These are phyloP conservation scores for thale cress (Arabidopsis thaliana) DNA, from an alignment of 345 rosid species.

Conservation along the genomic window TAIR10.1 NC_003071.7:671001-671500, in stretches of 20 bases:
- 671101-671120: slow-evolving; percentile 77
- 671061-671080: slow-evolving; percentile 73
- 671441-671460: not conserved
- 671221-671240: slow-evolving; percentile 88
- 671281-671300: not conserved
- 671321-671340: not conserved
- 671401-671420: slow-evolving; percentile 53
- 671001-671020: too few relatives aligned
- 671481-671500: slow-evolving; percentile 99
- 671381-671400: slow-evolving; percentile 78
- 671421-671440: slow-evolving; percentile 2
- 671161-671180: slow-evolving; percentile 47
- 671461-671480: slow-evolving; percentile 51
- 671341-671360: slow-evolving; percentile 59
- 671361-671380: slow-evolving; percentile 84
- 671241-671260: slow-evolving; percentile 98
- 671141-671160: not conserved
- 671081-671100: slow-evolving; percentile 86
- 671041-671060: slow-evolving; percentile 5
- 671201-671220: slow-evolving; percentile 83
- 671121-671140: not conserved
- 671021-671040: too few relatives aligned
- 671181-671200: slow-evolving; percentile 97
- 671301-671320: not conserved
- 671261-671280: slow-evolving; percentile 66